A percentile compares a stretch with the other conserved stretches of the same genome.
Conservation (phyloP, 2,329 filamentous ascomycete species). For the Dactylella cylindrospora region DNA sequence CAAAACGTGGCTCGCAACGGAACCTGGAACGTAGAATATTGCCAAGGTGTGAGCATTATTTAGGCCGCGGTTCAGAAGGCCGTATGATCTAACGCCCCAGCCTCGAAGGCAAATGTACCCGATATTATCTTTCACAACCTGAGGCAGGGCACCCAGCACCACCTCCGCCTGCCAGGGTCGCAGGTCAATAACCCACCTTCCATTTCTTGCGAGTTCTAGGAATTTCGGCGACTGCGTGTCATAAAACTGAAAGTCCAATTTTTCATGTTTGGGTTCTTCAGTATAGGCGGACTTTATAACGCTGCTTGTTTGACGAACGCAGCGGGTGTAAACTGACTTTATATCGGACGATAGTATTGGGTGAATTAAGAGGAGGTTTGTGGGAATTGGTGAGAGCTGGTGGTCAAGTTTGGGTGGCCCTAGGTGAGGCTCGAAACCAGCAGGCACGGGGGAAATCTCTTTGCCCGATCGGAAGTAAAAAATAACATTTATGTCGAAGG, state of each 20-base stretch:
- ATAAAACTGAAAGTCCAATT: slow-evolving; percentile 1
- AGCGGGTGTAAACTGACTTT: neutral
- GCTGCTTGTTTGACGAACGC: slow-evolving; percentile 1
- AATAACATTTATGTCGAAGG: neutral
- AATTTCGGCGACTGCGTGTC: neutral
- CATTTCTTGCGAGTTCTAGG: slow-evolving; percentile 1
- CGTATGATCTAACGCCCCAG: too few species aligned
- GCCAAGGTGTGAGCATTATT: too few species aligned
- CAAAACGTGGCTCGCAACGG: too few species aligned
- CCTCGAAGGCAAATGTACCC: too few species aligned
- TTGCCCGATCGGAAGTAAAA: slow-evolving; percentile 16
- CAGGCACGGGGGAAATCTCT: too few species aligned
- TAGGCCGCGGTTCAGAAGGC: too few species aligned
- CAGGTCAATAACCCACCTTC: slow-evolving; percentile 10
- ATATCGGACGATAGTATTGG: slow-evolving; percentile 8
- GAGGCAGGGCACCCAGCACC: neutral
- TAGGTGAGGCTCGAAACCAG: too few species aligned
- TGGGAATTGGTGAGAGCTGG: slow-evolving; percentile 2
- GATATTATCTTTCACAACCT: too few species aligned
- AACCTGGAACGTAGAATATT: too few species aligned
- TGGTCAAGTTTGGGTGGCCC: too few species aligned
- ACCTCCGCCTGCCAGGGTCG: neutral
- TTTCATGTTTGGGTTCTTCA: neutral
- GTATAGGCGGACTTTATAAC: neutral
- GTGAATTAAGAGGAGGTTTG: slow-evolving; percentile 4